A percentile compares a stretch with the other conserved stretches of the same genome.
Evolutionary conservation across 2,329 filamentous ascomycete genomes (phyloP).

Genomic region (Lojkania enalia): DNA sequence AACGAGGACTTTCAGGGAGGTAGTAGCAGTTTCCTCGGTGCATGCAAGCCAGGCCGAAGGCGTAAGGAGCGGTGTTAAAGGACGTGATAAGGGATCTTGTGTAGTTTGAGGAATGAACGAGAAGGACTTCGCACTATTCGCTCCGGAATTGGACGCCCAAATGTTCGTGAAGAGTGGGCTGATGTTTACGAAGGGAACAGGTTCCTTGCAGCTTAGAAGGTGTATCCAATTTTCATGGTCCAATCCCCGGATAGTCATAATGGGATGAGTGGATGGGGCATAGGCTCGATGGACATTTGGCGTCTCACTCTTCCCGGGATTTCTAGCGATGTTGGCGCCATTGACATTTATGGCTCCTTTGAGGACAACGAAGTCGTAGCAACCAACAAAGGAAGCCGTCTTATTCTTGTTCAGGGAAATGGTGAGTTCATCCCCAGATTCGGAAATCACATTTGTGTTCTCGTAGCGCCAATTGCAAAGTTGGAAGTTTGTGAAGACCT

Average conservation of each 20-base stretch:
- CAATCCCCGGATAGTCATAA: slow-evolving; percentile 64
- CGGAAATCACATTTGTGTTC: slow-evolving; percentile 23
- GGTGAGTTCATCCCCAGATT: slow-evolving; percentile 29
- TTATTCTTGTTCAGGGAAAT: slow-evolving; percentile 37
- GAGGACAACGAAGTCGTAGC: slow-evolving; percentile 65
- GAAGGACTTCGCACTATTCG: not conserved
- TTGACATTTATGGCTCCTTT: slow-evolving; percentile 67
- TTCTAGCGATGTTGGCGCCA: slow-evolving; percentile 63
- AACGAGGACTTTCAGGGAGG: slow-evolving; percentile 57
- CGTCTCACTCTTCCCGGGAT: slow-evolving; percentile 27
- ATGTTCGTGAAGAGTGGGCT: slow-evolving; percentile 69
- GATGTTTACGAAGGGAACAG: slow-evolving; percentile 61
- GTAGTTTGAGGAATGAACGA: slow-evolving; percentile 25
- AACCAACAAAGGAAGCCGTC: slow-evolving; percentile 58
- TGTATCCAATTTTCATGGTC: slow-evolving; percentile 59
- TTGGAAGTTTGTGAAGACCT: slow-evolving; percentile 25
- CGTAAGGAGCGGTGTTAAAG: slow-evolving; percentile 51
- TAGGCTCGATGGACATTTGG: slow-evolving; percentile 56
- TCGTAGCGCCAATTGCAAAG: slow-evolving; percentile 39
- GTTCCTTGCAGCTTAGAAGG: slow-evolving; percentile 47
- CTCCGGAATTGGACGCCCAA: slow-evolving; percentile 55
- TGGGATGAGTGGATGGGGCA: slow-evolving; percentile 69
- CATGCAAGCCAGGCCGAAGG: slow-evolving; percentile 62
- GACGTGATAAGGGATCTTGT: slow-evolving; percentile 26
- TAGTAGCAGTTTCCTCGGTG: slow-evolving; percentile 40